Evolutionary conservation across 768 basidiomycete genomes (phyloP), one percentile per base, ranked within the genome.

Genomic region (Pleurotus tuber-regium): DNA sequence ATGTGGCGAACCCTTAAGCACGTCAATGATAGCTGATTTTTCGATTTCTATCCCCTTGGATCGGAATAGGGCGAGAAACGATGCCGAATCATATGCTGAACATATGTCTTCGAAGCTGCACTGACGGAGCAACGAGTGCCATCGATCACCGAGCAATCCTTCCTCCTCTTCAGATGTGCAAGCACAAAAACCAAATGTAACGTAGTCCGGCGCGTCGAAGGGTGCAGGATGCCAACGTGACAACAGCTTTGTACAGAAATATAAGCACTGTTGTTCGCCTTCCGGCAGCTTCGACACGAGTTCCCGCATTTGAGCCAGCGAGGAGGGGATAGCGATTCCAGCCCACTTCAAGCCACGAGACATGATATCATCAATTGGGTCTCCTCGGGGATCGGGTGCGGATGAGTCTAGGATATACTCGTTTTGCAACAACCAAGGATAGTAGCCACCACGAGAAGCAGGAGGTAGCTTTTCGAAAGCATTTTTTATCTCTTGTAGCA

Each of bases 371-470:
- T 52, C 12, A 0, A 43, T 49, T 7, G 21, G 25, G 23, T 58
- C 41, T 12, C 50, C 30, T n/a, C 25, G 9, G 4, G 35, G 21
- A 24, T 12, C 12, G 23, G 52, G 16, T 10, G 42, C 39, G 9
- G 50, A 52, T 14, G 10, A 24, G 23, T 68, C 60, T 28, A 73
- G 33, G 8, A 72, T 50, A 40, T 63, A 54, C 36, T 67, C 61
- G 50, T 74, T 67, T 29, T 66, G 21, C 31, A 70, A 54, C 48
- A 73, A 70, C 72, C 72, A 71, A 1, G 64, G 41, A 42, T 68
- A 72, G 55, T 66, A 69, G 9, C 16, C 50, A 11, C 67, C 71
- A 44, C 65, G 58, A n/a, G 7, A 10, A 14, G 21, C 1, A 9
- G 44, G 31, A 2, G 70, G 69, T 8, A 68, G 11, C 7, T 46